Evolutionary conservation across 371 early-diverging fungal genomes (phyloP).

Genomic region (Apophysomyces sp.): DNA sequence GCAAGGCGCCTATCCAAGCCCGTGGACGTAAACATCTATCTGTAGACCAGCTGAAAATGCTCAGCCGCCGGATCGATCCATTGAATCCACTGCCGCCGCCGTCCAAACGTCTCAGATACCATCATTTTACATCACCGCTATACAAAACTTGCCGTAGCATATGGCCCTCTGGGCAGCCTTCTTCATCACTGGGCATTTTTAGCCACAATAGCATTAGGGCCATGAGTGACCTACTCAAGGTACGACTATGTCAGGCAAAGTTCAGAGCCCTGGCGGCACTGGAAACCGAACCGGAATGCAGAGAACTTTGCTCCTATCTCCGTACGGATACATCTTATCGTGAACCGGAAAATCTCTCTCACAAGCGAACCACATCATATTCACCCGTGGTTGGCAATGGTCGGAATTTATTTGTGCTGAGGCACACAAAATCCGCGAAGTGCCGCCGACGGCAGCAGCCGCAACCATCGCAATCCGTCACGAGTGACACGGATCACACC

Average conservation of each 20-base stretch:
- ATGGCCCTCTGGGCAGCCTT: constrained; percentile 14
- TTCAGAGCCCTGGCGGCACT: constrained; percentile 13
- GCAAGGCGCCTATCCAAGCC: constrained; percentile 21
- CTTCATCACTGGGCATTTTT: constrained; percentile 8
- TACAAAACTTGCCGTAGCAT: constrained; percentile 21
- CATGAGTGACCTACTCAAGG: constrained; percentile 21
- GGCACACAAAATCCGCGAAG: background rate
- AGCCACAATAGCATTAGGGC: constrained; percentile 14
- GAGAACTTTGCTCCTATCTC: background rate
- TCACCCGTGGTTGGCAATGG: constrained; percentile 21
- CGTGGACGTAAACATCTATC: constrained; percentile 26
- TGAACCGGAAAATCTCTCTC: background rate
- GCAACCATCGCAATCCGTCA: constrained; percentile 4
- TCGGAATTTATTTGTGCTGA: constrained; percentile 10
- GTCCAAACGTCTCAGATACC: background rate
- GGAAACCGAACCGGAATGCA: constrained; percentile 8
- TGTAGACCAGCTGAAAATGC: constrained; percentile 29
- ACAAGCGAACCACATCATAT: background rate
- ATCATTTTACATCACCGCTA: constrained; percentile 6
- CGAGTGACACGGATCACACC: background rate
- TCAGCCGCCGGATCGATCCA: constrained; percentile 45
- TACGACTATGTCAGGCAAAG: constrained; percentile 24
- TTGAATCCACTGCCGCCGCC: constrained; percentile 28
- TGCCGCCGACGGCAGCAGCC: too few relatives aligned
- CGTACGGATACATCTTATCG: background rate